A percentile compares a stretch with the other conserved stretches of the same genome.
Evolutionary conservation across 1,284 basidiomycete genomes (phyloP).

Genomic region (Mixia osmundae): DNA sequence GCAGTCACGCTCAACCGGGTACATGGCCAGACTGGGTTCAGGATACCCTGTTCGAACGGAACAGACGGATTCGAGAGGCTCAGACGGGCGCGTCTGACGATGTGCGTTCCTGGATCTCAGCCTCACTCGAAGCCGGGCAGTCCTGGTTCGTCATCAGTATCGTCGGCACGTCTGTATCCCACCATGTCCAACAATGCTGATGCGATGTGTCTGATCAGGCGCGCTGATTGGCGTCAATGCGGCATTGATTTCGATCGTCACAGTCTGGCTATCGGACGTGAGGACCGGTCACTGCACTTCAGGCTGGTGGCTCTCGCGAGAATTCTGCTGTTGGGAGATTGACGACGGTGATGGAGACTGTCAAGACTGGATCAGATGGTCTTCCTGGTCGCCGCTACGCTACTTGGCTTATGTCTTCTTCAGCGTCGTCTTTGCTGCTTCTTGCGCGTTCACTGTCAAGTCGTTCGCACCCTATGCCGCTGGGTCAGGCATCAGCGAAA

Average conservation of each 20-base stretch:
- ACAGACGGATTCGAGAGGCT: slow-evolving; percentile 39
- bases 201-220: slow-evolving; percentile 32
- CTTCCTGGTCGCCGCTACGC: slow-evolving; percentile 34
- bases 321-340: slow-evolving; percentile 95
- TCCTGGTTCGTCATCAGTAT: slow-evolving; percentile 55
- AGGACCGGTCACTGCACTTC: slow-evolving; percentile 91
- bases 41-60: slow-evolving; percentile 69
- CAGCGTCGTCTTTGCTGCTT: slow-evolving; percentile 59
- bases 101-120: slow-evolving; percentile 3
- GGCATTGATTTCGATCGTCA: slow-evolving; percentile 80
- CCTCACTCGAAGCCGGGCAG: slow-evolving; percentile 30
- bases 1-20: neutral
- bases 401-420: slow-evolving; percentile 74
- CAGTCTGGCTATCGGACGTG: slow-evolving; percentile 93
- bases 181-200: slow-evolving; percentile 3
- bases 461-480: slow-evolving; percentile 84
- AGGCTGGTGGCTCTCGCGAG: slow-evolving; percentile 95
- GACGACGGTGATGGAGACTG: slow-evolving; percentile 61
- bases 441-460: slow-evolving; percentile 67
- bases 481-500: slow-evolving; percentile 94
- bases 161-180: slow-evolving; percentile 37
- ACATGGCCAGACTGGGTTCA: slow-evolving; percentile 55
- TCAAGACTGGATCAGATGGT: slow-evolving; percentile 85
- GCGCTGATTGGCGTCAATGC: slow-evolving; percentile 79
- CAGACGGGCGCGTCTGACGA: slow-evolving; percentile 26